Evolutionary conservation across 495 filamentous ascomycete species (phyloP), one percentile per base, ranked within the genome.

Genomic region (Wilcoxina mikolae): DNA sequence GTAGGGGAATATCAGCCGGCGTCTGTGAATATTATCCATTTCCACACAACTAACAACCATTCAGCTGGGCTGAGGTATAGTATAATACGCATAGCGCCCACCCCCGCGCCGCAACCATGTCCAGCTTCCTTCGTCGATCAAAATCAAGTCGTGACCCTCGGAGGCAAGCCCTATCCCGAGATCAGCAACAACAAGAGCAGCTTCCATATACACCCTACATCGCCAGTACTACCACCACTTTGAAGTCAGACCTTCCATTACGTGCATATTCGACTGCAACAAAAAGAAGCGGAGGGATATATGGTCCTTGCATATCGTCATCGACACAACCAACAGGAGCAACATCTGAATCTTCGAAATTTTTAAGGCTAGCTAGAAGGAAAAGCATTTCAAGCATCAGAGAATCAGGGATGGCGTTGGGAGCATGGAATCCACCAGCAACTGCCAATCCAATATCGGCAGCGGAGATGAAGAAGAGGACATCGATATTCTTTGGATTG

Each of bases 61-160:
- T 20, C 43, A 24, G n/a, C 43, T 46, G 43, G 43, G 43, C 22
- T 46, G n/a, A 18, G 43, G 35, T 15, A 17, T 11, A 24, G 22
- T 46, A 46, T 46, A 46, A 46, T 46, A 46, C 11, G 23, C 43
- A 17, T 46, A 46, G 43, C 35, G 4, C 4, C 43, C 43, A 10
- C 22, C 11, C 23, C 43, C 43, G 2, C 43, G n/a, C n/a, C n/a
- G n/a, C 15, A 46, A 56, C 18, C 48, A 67, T 54, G 56, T 56
- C 67, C 0, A 38, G 53, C 31, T 29, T 68, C 53, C 28, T 64
- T 10, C 60, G 61, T 35, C 60, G 61, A 48, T 60, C 56, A 55
- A 67, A 59, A 27, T 56, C 55, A 17, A 64, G 56, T 45, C 56
- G 65, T 53, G 54, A 64, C 33, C 52, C 58, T 18, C 43, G 49